Evolutionary conservation across 192 early-diverging fungal species (phyloP).

Genomic region (Linnemannia hyalina): DNA sequence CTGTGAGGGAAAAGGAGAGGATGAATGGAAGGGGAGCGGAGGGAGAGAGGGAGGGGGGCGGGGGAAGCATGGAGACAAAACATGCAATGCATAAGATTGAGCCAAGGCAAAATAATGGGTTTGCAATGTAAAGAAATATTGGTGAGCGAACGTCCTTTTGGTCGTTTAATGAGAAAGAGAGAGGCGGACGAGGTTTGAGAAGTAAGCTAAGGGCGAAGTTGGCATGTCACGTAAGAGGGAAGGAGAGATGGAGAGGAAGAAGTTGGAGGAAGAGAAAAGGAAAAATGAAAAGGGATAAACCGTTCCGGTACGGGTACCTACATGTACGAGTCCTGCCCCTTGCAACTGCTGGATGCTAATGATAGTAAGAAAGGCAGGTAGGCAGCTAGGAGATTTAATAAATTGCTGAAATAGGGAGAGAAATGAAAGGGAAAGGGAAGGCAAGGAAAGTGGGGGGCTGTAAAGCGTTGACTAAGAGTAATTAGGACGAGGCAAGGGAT

Average conservation of each 20-base stretch:
- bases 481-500: neutral
- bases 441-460: neutral
- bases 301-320: neutral
- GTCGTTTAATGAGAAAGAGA: neutral
- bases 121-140: neutral
- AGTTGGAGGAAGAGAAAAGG: neutral
- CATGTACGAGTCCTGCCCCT: neutral
- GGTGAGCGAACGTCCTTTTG: neutral
- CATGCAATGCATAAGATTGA: neutral
- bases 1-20: neutral
- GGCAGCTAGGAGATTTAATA: neutral
- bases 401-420: neutral
- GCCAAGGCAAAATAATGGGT: neutral
- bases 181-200: neutral
- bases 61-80: neutral
- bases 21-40: neutral
- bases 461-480: neutral
- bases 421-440: neutral
- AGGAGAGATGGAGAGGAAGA: neutral
- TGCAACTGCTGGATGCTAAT: neutral
- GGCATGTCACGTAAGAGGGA: neutral
- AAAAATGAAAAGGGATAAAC: neutral
- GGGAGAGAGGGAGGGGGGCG: neutral
- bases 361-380: neutral
- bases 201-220: neutral